Percentiles rank a stretch among this genome's conserved stretches.
Evolutionary conservation across 1,284 basidiomycete genomes (phyloP).

Genomic region (Sphagnurus paluster): DNA sequence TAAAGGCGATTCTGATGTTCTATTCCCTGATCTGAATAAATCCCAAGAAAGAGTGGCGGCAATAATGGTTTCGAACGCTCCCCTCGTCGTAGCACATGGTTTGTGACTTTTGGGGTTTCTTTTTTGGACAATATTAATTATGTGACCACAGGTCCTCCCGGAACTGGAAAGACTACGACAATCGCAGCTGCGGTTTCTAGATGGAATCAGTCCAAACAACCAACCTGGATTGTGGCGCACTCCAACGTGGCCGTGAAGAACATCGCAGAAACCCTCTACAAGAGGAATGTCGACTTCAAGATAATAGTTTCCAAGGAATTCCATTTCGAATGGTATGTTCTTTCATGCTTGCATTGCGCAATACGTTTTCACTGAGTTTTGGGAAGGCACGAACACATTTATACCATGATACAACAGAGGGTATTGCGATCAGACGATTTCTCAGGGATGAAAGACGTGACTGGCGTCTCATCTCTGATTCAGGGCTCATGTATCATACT

Average conservation of each 20-base stretch:
- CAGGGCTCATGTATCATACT: slow-evolving; percentile 34
- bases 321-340: slow-evolving; percentile 43
- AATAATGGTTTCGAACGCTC: slow-evolving; percentile 26
- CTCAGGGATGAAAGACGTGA: slow-evolving; percentile 14
- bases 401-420: slow-evolving; percentile 30
- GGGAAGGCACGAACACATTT: slow-evolving; percentile 50
- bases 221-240: slow-evolving; percentile 33
- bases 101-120: not conserved
- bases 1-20: not conserved
- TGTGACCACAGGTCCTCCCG: slow-evolving; percentile 28
- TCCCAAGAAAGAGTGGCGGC: slow-evolving; percentile 29
- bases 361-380: not conserved
- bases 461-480: slow-evolving; percentile 25
- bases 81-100: slow-evolving; percentile 34
- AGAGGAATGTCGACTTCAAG: slow-evolving; percentile 39
- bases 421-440: slow-evolving; percentile 41
- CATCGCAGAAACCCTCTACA: slow-evolving; percentile 40
- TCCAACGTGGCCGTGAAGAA: slow-evolving; percentile 50
- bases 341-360: not conserved
- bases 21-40: slow-evolving; percentile 25
- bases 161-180: slow-evolving; percentile 33
- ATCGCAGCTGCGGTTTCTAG: slow-evolving; percentile 28
- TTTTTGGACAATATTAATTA: not conserved
- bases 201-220: slow-evolving; percentile 19
- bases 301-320: slow-evolving; percentile 51